Base-by-base conservation (phyloP, 2,329 filamentous ascomycete genomes). In the Aspergillus caelatus region DNA sequence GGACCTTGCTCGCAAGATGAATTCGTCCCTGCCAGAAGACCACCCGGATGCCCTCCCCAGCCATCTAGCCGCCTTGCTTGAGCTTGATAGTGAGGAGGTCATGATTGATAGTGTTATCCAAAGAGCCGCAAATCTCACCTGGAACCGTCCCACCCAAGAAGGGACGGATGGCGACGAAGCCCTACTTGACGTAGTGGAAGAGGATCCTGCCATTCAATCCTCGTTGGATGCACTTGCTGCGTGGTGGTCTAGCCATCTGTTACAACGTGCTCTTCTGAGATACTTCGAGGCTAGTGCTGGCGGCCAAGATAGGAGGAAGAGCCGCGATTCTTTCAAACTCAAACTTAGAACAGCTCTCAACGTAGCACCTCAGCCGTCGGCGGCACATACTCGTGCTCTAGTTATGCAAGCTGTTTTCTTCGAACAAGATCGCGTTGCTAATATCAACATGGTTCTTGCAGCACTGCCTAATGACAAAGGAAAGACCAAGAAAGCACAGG, bases 151-250 rank as follows among this genome's bases (percentile, higher is more conserved):
- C 5, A 94, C 91, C 0, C 88, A 88, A 2, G 83, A 91, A 71
- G 88, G 89, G 34, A 85, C 88, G 0, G 80, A 84, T 50, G 82
- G 85, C 3, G 82, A 84, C 26, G 90, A 92, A 66, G 88, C 90
- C 58, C 88, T 91, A 55, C 91, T 96, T 84, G 91, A 96, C 73
- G 85, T 87, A 7, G 92, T 97, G 1, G 91, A 95, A 3, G 91
- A 95, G 63, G 94, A 97, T 72, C 87, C 88, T 58, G 90, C 93
- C 3, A 91, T 97, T 64, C 88, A 91, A 58, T 95, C 92, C 21
- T 92, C 94, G 0, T 86, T 97, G 68, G 94, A 97, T 77, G 93
- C 93, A 14, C 87, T 97, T 58, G 92, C 94, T 8, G 92, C 94
- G 2, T 97, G 94, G 94, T 95, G 89, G 82, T 96, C 94, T 0